Evolutionary conservation across 23 red algal species (phyloP).

Genomic region (Gracilaria vermiculophylla): DNA sequence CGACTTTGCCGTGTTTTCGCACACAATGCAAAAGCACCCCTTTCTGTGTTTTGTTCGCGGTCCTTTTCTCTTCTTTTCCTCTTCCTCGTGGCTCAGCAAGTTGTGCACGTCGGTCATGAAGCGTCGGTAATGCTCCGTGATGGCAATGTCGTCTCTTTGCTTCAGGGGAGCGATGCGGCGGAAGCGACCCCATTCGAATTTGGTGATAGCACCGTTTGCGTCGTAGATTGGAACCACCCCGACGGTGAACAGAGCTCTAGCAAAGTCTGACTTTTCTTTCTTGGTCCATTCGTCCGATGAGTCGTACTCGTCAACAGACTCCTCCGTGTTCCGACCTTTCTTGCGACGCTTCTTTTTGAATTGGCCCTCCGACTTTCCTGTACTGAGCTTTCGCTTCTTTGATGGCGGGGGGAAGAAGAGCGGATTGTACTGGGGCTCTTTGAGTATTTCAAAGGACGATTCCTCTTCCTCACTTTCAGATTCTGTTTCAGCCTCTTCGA

Average conservation of each 20-base stretch:
- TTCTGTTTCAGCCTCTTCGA: constrained; percentile 14
- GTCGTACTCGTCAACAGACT: constrained; percentile 4
- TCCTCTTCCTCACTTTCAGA: constrained; percentile 27
- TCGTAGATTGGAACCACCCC: constrained; percentile 59
- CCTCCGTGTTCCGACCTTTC: background rate
- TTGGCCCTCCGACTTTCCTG: background rate
- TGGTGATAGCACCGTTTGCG: constrained; percentile 23
- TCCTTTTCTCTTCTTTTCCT: constrained; percentile 62
- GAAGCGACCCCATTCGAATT: constrained; percentile 71
- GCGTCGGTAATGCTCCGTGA: constrained; percentile 34
- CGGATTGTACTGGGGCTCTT: constrained; percentile 17
- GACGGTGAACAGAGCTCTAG: constrained; percentile 67
- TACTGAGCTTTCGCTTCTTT: constrained; percentile 10
- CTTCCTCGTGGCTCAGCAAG: constrained; percentile 57
- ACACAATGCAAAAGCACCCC: constrained; percentile 69
- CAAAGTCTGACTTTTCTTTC: constrained; percentile 64
- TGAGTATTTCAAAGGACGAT: background rate
- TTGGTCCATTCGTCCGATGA: constrained; percentile 65
- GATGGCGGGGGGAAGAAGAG: constrained; percentile 5
- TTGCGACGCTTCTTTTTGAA: constrained; percentile 8
- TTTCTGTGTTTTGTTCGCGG: constrained; percentile 67
- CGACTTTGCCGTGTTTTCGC: constrained; percentile 54
- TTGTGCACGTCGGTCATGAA: constrained; percentile 61
- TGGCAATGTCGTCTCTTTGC: constrained; percentile 55
- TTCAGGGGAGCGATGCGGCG: constrained; percentile 43